Conservation (phyloP, 179 eudicot species). For the Spinacia oleracea region DNA sequence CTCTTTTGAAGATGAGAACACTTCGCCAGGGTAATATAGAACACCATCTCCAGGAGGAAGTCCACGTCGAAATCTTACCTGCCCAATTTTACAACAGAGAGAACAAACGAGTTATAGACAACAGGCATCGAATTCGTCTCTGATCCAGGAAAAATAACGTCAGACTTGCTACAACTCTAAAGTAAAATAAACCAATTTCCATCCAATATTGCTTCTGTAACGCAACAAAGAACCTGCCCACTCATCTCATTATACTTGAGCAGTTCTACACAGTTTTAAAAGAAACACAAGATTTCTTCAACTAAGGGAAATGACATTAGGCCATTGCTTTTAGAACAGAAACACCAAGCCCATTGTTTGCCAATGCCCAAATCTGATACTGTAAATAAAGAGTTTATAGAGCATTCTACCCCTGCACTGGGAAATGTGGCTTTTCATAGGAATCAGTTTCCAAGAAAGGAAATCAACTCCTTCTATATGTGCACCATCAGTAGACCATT, state of each 20-base stretch:
- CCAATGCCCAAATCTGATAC: neutral
- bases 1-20: slow-evolving; percentile 74
- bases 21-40: slow-evolving; percentile 95
- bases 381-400: neutral
- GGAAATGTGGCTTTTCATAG: slow-evolving; percentile 80
- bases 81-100: slow-evolving; percentile 16
- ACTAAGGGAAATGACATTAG: neutral
- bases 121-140: neutral
- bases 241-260: neutral
- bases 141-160: neutral
- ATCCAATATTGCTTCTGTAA: neutral
- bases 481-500: slow-evolving; percentile 63
- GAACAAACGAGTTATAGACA: neutral
- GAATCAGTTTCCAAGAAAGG: slow-evolving; percentile 86
- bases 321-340: neutral
- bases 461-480: slow-evolving; percentile 87
- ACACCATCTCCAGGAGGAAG: slow-evolving; percentile 99
- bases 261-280: neutral
- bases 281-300: neutral
- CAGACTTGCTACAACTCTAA: neutral
- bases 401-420: slow-evolving; percentile 67
- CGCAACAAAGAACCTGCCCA: neutral
- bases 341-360: neutral
- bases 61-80: slow-evolving; percentile 94
- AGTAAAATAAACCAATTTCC: neutral